Conservation (phyloP, 1,284 basidiomycete species). For the Cutaneotrichosporon sp. region DNA sequence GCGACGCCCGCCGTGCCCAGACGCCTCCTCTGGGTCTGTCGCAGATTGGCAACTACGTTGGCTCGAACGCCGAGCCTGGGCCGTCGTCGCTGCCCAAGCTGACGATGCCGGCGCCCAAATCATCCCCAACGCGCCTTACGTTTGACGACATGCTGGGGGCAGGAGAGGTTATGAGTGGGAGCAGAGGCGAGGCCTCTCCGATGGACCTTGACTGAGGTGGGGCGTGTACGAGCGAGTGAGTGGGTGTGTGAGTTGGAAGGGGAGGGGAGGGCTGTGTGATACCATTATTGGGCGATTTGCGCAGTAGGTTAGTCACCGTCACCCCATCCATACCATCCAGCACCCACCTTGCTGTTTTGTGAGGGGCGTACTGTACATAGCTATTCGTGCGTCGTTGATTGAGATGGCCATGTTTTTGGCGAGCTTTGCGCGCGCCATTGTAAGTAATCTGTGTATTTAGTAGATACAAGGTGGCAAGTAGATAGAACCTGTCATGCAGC, state of each 20-base stretch:
- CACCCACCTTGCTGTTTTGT: too few species aligned
- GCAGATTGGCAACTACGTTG: background rate
- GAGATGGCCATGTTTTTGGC: too few species aligned
- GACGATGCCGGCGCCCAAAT: background rate
- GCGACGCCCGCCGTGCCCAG: background rate
- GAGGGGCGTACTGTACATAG: too few species aligned
- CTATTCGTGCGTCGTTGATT: too few species aligned
- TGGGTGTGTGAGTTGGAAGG: background rate
- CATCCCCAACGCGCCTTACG: background rate
- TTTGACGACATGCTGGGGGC: background rate
- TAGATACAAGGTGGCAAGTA: too few species aligned
- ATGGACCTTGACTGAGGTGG: slow-evolving; percentile 3
- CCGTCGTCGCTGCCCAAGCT: background rate
- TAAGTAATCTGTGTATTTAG: background rate
- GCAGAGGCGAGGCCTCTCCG: background rate
- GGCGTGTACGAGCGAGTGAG: too few species aligned
- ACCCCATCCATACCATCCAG: too few species aligned
- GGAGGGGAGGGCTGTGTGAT: background rate
- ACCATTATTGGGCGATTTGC: background rate
- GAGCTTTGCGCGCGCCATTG: too few species aligned
- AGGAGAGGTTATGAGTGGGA: background rate
- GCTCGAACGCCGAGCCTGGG: background rate
- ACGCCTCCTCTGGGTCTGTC: slow-evolving; percentile 2
- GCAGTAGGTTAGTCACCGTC: too few species aligned
- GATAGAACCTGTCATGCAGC: too few species aligned